Evolutionary conservation across 129 eudicot species (phyloP).

Genomic region (Sambucus nigra): DNA sequence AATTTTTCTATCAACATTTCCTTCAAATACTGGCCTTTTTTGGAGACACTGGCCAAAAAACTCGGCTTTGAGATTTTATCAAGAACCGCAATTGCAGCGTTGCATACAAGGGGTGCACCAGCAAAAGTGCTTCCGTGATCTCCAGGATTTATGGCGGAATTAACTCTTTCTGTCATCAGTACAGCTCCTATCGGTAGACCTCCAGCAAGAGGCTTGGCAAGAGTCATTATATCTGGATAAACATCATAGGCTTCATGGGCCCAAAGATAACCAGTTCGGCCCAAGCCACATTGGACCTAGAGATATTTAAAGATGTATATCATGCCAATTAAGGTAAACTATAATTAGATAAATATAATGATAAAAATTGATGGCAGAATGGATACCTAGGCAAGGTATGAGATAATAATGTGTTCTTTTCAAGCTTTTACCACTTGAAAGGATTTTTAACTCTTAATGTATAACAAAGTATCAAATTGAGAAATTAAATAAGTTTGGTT

Average conservation of each 20-base stretch:
- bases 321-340: not conserved
- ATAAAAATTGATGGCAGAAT: too few relatives aligned
- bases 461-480: too few relatives aligned
- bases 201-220: conserved; percentile 94
- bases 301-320: not conserved
- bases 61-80: conserved; percentile 66
- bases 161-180: conserved; percentile 59
- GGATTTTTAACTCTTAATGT: too few relatives aligned
- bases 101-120: conserved; percentile 80
- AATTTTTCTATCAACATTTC: conserved; percentile 34
- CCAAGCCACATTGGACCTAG: conserved; percentile 89
- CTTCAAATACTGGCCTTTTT: conserved; percentile 60
- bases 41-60: conserved; percentile 44
- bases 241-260: conserved; percentile 76
- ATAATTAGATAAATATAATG: too few relatives aligned
- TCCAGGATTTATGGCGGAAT: conserved; percentile 48
- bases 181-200: conserved; percentile 91
- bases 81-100: conserved; percentile 60
- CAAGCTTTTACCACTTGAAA: too few relatives aligned
- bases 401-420: too few relatives aligned
- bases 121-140: conserved; percentile 98
- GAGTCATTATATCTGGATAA: conserved; percentile 81
- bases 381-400: too few relatives aligned
- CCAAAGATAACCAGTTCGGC: conserved; percentile 86
- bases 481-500: too few relatives aligned